Evolutionary conservation across 1,139 yeast species (phyloP), one percentile per base, ranked within the genome.

Genomic region (Zygoascus meyerae): DNA sequence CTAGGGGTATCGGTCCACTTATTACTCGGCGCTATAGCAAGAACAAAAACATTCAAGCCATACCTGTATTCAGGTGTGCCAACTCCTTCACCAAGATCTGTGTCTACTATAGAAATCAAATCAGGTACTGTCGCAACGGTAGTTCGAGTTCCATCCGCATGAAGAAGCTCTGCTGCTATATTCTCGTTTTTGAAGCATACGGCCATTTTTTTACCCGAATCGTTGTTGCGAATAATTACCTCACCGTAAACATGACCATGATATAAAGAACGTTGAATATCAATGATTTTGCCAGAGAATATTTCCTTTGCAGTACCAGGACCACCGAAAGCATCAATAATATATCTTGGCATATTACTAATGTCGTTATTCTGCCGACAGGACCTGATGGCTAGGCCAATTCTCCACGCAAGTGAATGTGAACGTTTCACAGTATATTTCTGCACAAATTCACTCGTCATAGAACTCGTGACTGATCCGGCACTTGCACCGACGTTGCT

Each of bases 131-230:
- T 63, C 18, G 70, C 66, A 15, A 71, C 60, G 21, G 56, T 59
- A 46, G 64, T 55, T 46, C 48, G 47, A 9, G 49, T 33, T 40
- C 64, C 37, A 11, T 53, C 56, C n/a, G 52, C 46, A 11, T 53
- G 50, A 29, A 55, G 55, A 28, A 56, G 48, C 44, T 54, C 62
- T n/a, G 71, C 71, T 26, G 60, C 58, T 34, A 74, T 64, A 51
- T 72, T 73, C 54, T 73, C 78, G 51, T 73, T 73, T 54, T 73
- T 72, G 63, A 72, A 73, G 8, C 76, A 75, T 34, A 73, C 70
- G 5, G 49, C 51, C 63, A 67, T 53, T 41, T 50, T 49, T 59
- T 43, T 11, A 15, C 18, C 14, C 8, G 34, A 18, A 6, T 30
- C 18, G n/a, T 21, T 40, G 30, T 56, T 51, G 51, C 71, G 72